phyloP scores from a whole-genome alignment of 345 rosid species.

The Murraya koenigii region DNA sequence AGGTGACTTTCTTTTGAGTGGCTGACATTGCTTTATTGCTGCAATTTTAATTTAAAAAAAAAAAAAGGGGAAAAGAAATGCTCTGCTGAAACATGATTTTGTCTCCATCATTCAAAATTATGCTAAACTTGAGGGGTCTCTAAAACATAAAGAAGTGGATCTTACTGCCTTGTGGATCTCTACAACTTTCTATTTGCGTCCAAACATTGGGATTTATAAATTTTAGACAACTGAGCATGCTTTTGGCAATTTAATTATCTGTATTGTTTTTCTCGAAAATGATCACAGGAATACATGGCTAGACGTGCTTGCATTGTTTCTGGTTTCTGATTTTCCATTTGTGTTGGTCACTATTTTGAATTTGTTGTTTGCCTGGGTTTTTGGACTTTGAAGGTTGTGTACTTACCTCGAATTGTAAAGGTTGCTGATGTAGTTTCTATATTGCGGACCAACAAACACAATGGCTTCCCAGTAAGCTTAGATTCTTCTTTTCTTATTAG shows the following conservation, averaged over 20 bases:
- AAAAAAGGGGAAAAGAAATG: neutral
- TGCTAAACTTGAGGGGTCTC: neutral
- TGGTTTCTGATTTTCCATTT: neutral
- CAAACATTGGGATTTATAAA: neutral
- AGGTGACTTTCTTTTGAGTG: conserved; percentile 41
- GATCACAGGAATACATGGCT: neutral
- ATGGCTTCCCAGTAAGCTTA: conserved; percentile 85
- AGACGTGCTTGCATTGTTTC: neutral
- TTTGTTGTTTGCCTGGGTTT: conserved; percentile 1
- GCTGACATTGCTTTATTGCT: neutral
- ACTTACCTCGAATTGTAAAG: conserved; percentile 80
- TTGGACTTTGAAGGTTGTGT: conserved; percentile 60
- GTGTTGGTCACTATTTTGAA: neutral
- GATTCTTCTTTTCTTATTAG: conserved; percentile 4
- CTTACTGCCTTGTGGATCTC: conserved; percentile 9
- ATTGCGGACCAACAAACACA: conserved; percentile 78
- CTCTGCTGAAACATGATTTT: neutral
- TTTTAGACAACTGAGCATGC: neutral
- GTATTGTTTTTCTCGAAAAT: neutral
- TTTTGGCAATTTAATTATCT: neutral
- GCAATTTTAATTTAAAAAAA: no score
- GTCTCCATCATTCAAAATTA: neutral
- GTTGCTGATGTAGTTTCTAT: conserved; percentile 85
- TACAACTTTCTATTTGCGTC: neutral
- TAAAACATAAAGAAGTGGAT: neutral